These are phyloP conservation scores for Kingdonia uniflora DNA, from an alignment of 164 flowering plant species.

Conservation along the genomic window DNA sequence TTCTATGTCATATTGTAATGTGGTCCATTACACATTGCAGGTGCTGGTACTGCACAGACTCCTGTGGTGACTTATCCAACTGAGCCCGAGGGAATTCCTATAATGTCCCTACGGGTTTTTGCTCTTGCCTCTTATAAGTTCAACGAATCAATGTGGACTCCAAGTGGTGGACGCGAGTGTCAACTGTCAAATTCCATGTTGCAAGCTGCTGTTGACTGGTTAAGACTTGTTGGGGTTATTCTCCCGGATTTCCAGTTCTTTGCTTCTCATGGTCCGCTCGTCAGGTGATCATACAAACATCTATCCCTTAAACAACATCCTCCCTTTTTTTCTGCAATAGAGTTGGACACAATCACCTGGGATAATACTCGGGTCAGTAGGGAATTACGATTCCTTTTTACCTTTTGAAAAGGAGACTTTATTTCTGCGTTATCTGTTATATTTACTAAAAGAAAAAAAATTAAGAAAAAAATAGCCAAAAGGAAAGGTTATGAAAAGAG, in stretches of 20 bases:
- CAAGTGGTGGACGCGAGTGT: conserved; percentile 29
- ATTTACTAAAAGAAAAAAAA: too few species aligned
- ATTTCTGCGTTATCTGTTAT: too few species aligned
- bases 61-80: too few species aligned
- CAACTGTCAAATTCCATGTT: conserved; percentile 34
- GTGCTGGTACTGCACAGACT: too few species aligned
- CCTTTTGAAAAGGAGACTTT: neutral
- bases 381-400: neutral
- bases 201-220: conserved; percentile 57
- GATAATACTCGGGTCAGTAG: neutral
- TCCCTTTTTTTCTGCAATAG: neutral
- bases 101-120: conserved; percentile 45
- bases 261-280: conserved; percentile 28
- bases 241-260: conserved; percentile 62
- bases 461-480: too few species aligned
- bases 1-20: too few species aligned
- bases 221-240: conserved; percentile 32
- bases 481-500: too few species aligned
- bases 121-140: conserved; percentile 79
- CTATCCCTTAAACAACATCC: neutral
- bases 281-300: conserved; percentile 24
- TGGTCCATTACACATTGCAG: too few species aligned
- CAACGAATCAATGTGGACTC: conserved; percentile 40
- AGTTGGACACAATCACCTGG: conserved; percentile 1
- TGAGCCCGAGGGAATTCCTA: conserved; percentile 5